Base-by-base conservation (phyloP, 2,329 filamentous ascomycete genomes). In the Xylaria sp. region DNA sequence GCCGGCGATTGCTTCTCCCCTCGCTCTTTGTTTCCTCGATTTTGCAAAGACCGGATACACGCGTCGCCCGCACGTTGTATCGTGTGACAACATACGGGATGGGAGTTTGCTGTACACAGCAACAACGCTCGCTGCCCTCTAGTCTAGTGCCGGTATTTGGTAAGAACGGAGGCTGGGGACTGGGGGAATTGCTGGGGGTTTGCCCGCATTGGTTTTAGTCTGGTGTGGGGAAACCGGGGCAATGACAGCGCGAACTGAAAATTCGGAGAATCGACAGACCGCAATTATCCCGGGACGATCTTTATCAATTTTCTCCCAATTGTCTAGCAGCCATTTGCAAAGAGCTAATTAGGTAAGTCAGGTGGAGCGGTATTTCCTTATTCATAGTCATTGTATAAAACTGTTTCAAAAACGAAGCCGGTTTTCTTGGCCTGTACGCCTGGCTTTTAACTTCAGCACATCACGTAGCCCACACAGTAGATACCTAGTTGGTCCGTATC, bases 201-300 rank as follows among this genome's bases (percentile, higher is more conserved):
- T 20, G 17, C n/a, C 28, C 6, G 20, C 3, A 38, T 17, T 28
- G 26, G 26, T 15, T 17, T 31, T 69, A 69, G 60, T 64, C 13
- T n/a, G 15, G 51, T 70, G 67, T 67, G 67, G 67, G 49, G 65
- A 60, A 64, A 36, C 51, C 49, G 60, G 64, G 61, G 65, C 60
- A 66, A 38, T 15, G 38, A 36, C n/a, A 31, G 36, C 20, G 28
- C 42, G 44, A 64, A 28, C 9, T 28, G 26, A n/a, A 40, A 9
- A 42, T 38, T 68, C 51, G 62, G 57, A 51, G 49, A 5, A 68
- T 60, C 64, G 36, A 59, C 28, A 53, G n/a, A 36, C 67, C 67
- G 64, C 38, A 59, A 44, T 67, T 62, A 36, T 28, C 33, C 65
- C 67, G 67, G 65, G 59, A 42, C 7, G 31, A 36, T 38, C 31